These are phyloP conservation scores for Talaromyces sp. DNA, from an alignment of 2,329 filamentous ascomycete species.

Conservation along the genomic window DNA sequence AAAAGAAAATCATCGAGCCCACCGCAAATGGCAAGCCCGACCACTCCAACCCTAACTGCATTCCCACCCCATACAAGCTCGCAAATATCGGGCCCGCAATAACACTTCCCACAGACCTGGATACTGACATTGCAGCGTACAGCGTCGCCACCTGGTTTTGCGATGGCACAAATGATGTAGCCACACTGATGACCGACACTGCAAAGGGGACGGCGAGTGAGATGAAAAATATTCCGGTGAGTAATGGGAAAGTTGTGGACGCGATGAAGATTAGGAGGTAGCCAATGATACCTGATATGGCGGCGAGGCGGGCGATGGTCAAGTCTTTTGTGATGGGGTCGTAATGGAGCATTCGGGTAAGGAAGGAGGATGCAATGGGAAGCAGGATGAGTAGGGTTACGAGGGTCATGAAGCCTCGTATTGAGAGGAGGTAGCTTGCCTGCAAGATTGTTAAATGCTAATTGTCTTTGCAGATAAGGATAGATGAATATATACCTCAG, in stretches of 20 bases:
- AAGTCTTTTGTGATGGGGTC: conserved; percentile 24
- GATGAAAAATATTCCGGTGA: conserved; percentile 25
- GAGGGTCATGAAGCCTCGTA: conserved; percentile 26
- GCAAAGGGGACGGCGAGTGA: conserved; percentile 27
- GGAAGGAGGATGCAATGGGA: conserved; percentile 22
- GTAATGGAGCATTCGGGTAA: conserved; percentile 22
- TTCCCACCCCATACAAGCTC: conserved; percentile 24
- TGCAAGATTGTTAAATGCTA: conserved; percentile 8
- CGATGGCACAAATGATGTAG: conserved; percentile 25
- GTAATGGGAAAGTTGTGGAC: conserved; percentile 20
- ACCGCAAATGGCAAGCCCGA: conserved; percentile 29
- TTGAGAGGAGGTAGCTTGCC: conserved; percentile 29
- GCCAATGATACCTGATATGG: conserved; percentile 24
- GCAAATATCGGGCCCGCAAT: conserved; percentile 29
- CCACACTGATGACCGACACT: conserved; percentile 26
- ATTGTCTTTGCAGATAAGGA: conserved; percentile 12
- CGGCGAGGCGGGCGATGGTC: conserved; percentile 23
- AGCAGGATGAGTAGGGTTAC: conserved; percentile 25
- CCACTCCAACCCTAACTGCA: conserved; percentile 28
- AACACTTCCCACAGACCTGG: conserved; percentile 23
- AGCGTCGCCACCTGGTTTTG: conserved; percentile 28
- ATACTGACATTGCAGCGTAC: conserved; percentile 28
- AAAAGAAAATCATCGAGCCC: conserved; percentile 19
- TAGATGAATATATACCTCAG: conserved; percentile 21
- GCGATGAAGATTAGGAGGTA: conserved; percentile 22